Conservation (phyloP, 768 basidiomycete genomes). For the Termitomyces bulborhizus region DNA sequence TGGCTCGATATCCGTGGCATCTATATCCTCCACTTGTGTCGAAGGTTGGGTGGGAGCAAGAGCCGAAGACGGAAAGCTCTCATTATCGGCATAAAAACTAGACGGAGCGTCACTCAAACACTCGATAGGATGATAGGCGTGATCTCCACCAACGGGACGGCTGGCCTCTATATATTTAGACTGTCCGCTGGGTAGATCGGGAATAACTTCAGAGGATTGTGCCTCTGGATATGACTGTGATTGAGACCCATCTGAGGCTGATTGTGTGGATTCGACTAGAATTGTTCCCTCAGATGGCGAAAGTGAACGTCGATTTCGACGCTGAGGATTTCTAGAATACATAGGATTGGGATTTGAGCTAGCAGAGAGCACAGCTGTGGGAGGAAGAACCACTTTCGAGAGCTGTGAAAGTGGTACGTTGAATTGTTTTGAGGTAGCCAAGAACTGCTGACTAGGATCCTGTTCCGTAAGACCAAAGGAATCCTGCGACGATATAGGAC, state of each 20-base stretch:
- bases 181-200: conserved; percentile 12
- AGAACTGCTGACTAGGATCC: conserved; percentile 38
- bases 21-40: conserved; percentile 23
- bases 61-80: conserved; percentile 7
- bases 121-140: conserved; percentile 20
- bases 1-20: conserved; percentile 4
- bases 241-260: conserved; percentile 35
- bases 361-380: background rate
- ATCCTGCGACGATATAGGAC: conserved; percentile 42
- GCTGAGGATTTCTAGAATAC: conserved; percentile 1
- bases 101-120: conserved; percentile 31
- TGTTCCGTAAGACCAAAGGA: conserved; percentile 52
- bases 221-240: conserved; percentile 22
- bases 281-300: conserved; percentile 17
- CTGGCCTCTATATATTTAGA: background rate
- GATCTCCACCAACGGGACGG: conserved; percentile 3
- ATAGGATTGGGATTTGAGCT: conserved; percentile 1
- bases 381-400: conserved; percentile 15
- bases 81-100: conserved; percentile 29
- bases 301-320: conserved; percentile 4
- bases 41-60: conserved; percentile 27
- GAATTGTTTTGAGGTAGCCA: conserved; percentile 45
- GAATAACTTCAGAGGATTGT: conserved; percentile 18
- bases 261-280: conserved; percentile 53
- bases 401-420: conserved; percentile 54